phyloP scores from a whole-genome alignment of 768 basidiomycete species.

The Podaxis pistillaris region DNA sequence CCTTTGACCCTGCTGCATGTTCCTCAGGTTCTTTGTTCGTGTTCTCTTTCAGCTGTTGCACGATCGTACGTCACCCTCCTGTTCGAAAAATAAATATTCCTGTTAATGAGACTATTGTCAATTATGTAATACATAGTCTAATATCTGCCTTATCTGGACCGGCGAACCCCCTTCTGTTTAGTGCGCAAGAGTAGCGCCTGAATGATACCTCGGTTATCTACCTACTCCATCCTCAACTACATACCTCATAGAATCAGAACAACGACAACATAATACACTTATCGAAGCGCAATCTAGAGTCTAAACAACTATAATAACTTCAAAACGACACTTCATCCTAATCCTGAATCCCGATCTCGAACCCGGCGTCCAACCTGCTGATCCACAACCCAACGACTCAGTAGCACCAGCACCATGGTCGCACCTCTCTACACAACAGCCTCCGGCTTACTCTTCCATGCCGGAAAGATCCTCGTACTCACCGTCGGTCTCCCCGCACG shows the following conservation, averaged over 20 bases:
- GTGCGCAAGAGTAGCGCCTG: not conserved
- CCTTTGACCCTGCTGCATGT: not conserved
- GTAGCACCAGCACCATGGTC: conserved; percentile 59
- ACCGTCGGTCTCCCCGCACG: conserved; percentile 93
- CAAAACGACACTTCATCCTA: not conserved
- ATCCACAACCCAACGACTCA: not conserved
- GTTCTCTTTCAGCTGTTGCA: not conserved
- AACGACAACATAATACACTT: not conserved
- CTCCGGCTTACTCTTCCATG: conserved; percentile 83
- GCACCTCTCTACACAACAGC: conserved; percentile 96
- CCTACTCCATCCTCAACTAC: not conserved
- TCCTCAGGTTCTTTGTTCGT: not conserved
- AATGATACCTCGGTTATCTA: not conserved
- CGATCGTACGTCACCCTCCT: conserved; percentile 4
- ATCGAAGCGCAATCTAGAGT: not conserved
- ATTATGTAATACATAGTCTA: conserved; percentile 8
- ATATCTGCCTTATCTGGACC: too few species aligned
- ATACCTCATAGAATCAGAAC: not conserved
- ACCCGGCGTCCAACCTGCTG: not conserved
- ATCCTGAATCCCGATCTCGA: not conserved
- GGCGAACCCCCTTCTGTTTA: too few species aligned
- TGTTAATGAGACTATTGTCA: not conserved
- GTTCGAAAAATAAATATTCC: conserved; percentile 3
- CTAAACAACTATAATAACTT: not conserved
- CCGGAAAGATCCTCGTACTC: conserved; percentile 92